Evolutionary conservation across 2,329 filamentous ascomycete genomes (phyloP).

Genomic region (Cephalotrichum gorgonifer): DNA sequence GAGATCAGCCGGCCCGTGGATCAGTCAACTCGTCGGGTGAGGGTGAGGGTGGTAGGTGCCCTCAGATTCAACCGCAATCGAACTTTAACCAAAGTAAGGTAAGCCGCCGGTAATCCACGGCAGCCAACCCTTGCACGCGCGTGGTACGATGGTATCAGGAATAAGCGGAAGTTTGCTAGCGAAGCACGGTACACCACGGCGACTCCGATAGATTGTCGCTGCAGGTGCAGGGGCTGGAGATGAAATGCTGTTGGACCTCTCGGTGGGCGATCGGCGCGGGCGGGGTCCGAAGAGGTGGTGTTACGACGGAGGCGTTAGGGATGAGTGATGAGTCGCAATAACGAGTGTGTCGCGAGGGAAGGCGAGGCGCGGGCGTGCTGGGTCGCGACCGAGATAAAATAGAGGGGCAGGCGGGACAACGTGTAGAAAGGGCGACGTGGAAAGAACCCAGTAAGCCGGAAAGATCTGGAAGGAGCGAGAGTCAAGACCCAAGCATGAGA

Average conservation of each 20-base stretch:
- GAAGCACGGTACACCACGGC: background rate
- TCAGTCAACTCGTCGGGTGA: too few species aligned
- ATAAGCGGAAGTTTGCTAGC: background rate
- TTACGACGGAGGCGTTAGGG: background rate
- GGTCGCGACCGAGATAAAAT: background rate
- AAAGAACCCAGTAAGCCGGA: background rate
- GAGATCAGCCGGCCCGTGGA: too few species aligned
- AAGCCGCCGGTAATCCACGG: too few species aligned
- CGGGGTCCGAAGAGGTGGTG: background rate
- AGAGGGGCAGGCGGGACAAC: background rate
- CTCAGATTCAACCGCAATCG: too few species aligned
- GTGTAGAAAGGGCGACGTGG: background rate
- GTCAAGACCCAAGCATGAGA: background rate
- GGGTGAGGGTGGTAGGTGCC: too few species aligned
- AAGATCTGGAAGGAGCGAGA: conserved; percentile 4
- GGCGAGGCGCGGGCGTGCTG: too few species aligned
- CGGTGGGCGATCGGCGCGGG: background rate
- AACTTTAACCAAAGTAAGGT: too few species aligned
- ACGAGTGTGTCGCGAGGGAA: too few species aligned
- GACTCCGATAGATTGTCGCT: background rate
- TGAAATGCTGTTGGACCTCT: background rate
- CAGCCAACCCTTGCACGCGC: background rate
- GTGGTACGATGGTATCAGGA: background rate
- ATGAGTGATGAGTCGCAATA: too few species aligned
- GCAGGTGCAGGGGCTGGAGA: background rate